phyloP scores from a whole-genome alignment of 768 basidiomycete species.

The Podaxis sp. region DNA sequence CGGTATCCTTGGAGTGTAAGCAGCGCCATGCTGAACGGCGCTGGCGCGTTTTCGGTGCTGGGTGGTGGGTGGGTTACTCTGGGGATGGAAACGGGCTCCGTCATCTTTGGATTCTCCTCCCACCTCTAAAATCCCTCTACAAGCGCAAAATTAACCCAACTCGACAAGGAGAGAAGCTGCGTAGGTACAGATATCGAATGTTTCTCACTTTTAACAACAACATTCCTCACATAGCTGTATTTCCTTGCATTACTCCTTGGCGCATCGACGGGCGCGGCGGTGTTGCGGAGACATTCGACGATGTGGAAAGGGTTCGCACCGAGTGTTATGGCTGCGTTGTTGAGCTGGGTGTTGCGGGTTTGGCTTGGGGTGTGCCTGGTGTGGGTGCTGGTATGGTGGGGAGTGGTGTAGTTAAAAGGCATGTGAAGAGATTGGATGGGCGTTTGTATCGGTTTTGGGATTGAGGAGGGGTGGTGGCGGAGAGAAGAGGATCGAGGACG shows the following conservation, averaged over 20 bases:
- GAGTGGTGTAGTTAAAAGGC: too few species aligned
- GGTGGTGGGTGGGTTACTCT: conserved; percentile 55
- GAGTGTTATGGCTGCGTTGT: conserved; percentile 78
- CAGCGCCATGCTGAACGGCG: conserved; percentile 74
- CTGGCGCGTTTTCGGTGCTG: conserved; percentile 66
- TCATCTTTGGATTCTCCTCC: conserved; percentile 22
- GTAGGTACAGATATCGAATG: conserved; percentile 32
- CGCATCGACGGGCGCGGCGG: conserved; percentile 70
- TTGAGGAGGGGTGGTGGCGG: too few species aligned
- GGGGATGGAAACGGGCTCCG: conserved; percentile 86
- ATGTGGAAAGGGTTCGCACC: conserved; percentile 99
- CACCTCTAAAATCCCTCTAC: background rate
- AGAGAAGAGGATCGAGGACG: too few species aligned
- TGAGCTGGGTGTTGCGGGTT: conserved; percentile 69
- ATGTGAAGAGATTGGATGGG: too few species aligned
- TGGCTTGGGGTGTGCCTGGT: conserved; percentile 19
- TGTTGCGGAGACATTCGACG: conserved; percentile 85
- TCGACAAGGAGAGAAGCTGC: conserved; percentile 9
- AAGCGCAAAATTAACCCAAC: background rate
- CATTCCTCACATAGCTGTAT: conserved; percentile 69
- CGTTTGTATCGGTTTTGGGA: too few species aligned
- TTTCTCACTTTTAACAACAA: conserved; percentile 45
- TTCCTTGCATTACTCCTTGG: conserved; percentile 65
- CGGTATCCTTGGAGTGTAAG: conserved; percentile 72
- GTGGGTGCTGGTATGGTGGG: too few species aligned